These are phyloP conservation scores for Bathelium albidoporum DNA, from an alignment of 495 filamentous ascomycete species.

Conservation along the genomic window DNA sequence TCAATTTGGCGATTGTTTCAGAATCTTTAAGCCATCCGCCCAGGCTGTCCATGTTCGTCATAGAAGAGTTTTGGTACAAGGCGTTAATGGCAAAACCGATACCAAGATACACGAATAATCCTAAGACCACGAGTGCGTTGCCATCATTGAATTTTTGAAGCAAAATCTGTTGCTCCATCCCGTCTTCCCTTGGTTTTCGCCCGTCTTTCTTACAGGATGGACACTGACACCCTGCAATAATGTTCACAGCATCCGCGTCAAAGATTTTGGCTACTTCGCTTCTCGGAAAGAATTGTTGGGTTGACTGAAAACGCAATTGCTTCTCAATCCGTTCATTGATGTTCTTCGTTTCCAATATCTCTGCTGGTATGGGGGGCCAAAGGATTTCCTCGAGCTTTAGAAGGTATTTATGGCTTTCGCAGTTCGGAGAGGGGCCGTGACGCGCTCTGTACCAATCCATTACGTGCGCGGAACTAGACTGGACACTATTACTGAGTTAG, in stretches of 20 bases:
- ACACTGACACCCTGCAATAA: not conserved
- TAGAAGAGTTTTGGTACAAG: not conserved
- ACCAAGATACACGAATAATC: not conserved
- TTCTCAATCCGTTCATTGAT: no score
- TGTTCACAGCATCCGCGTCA: not conserved
- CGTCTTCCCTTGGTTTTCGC: not conserved
- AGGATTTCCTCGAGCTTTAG: not conserved
- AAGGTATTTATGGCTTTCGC: not conserved
- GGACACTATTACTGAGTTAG: no score
- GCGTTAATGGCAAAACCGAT: not conserved
- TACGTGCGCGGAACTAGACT: no score
- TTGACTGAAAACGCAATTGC: no score
- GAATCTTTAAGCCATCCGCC: not conserved
- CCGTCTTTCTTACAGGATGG: not conserved
- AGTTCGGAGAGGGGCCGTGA: not conserved
- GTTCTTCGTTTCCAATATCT: no score
- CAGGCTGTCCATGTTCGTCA: not conserved
- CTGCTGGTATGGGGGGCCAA: not conserved
- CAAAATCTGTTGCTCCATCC: not conserved
- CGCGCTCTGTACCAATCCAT: not conserved
- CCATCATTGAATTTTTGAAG: not conserved
- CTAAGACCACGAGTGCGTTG: not conserved
- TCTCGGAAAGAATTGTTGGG: not conserved
- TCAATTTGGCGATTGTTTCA: not conserved
- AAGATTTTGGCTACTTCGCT: not conserved